These are phyloP conservation scores for Microsporum canis DNA, from an alignment of 2,329 filamentous ascomycete species.

Conservation along the genomic window DNA sequence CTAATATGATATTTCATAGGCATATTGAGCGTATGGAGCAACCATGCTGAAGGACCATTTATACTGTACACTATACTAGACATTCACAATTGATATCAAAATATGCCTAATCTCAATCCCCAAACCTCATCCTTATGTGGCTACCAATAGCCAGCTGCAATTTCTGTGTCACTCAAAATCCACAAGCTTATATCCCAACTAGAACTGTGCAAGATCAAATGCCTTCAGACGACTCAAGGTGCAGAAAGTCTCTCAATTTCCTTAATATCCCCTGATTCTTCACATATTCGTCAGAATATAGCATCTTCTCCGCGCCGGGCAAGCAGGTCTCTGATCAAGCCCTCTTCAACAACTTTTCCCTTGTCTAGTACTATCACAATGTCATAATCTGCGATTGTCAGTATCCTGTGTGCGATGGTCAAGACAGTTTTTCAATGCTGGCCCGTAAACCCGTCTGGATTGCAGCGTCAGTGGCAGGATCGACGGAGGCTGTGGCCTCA, in stretches of 20 bases:
- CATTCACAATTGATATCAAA: background rate
- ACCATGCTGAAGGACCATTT: background rate
- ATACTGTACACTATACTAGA: background rate
- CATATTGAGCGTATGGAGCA: background rate
- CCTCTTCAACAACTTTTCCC: conserved; percentile 31
- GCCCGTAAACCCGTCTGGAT: conserved; percentile 47
- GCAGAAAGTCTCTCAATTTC: background rate
- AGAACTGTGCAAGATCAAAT: too few relatives aligned
- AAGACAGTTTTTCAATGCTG: conserved; percentile 51
- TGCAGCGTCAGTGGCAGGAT: conserved; percentile 48
- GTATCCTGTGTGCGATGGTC: conserved; percentile 53
- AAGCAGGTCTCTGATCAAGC: background rate
- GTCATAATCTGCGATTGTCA: conserved; percentile 50
- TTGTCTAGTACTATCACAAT: conserved; percentile 45
- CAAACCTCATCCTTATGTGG: background rate
- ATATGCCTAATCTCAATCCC: background rate
- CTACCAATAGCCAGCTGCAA: background rate
- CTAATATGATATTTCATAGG: background rate
- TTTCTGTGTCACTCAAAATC: too few relatives aligned
- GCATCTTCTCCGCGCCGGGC: too few relatives aligned
- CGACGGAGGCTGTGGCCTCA: conserved; percentile 55
- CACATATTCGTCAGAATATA: too few relatives aligned
- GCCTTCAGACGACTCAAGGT: too few relatives aligned
- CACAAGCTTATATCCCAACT: too few relatives aligned
- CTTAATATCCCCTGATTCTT: background rate